These are phyloP conservation scores for Candida ipomoeae DNA, from an alignment of 805 yeast genomes.

Conservation along the genomic window DNA sequence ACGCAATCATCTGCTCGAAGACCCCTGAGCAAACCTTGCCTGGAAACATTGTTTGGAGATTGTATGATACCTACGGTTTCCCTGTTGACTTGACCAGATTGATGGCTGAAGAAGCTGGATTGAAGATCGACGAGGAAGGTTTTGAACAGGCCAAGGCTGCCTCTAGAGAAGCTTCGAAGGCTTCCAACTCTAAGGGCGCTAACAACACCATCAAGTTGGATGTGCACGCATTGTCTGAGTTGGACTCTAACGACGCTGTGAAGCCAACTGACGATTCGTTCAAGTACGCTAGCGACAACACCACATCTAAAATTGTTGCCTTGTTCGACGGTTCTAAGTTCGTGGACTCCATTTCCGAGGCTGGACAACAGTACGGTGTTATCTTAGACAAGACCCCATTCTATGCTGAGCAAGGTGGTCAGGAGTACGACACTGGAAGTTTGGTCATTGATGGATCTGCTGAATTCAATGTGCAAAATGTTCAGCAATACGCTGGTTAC, in stretches of 20 bases:
- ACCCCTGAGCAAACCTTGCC: slow-evolving; percentile 70
- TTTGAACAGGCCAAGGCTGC: slow-evolving; percentile 87
- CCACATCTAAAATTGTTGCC: slow-evolving; percentile 65
- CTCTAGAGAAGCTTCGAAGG: slow-evolving; percentile 93
- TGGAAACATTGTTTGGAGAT: slow-evolving; percentile 97
- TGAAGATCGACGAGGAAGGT: slow-evolving; percentile 86
- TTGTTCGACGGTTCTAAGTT: slow-evolving; percentile 66
- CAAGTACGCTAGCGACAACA: slow-evolving; percentile 72
- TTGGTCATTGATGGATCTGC: slow-evolving; percentile 81
- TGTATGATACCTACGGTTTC: slow-evolving; percentile 98
- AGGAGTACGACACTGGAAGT: slow-evolving; percentile 92
- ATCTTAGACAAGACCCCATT: slow-evolving; percentile 87
- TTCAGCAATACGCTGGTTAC: slow-evolving; percentile 89
- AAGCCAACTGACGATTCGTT: slow-evolving; percentile 79
- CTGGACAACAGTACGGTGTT: slow-evolving; percentile 62
- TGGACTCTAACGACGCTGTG: slow-evolving; percentile 54
- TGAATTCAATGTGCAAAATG: slow-evolving; percentile 88
- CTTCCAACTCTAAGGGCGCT: slow-evolving; percentile 60
- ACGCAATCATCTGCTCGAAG: slow-evolving; percentile 77
- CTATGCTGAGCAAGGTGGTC: slow-evolving; percentile 99
- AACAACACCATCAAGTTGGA: slow-evolving; percentile 71
- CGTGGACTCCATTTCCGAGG: slow-evolving; percentile 40
- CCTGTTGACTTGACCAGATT: slow-evolving; percentile 96
- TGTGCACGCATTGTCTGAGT: slow-evolving; percentile 79
- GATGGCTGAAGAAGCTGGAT: slow-evolving; percentile 98